Conservation (phyloP, 2,329 filamentous ascomycete genomes). For the Biscogniauxia marginata region DNA sequence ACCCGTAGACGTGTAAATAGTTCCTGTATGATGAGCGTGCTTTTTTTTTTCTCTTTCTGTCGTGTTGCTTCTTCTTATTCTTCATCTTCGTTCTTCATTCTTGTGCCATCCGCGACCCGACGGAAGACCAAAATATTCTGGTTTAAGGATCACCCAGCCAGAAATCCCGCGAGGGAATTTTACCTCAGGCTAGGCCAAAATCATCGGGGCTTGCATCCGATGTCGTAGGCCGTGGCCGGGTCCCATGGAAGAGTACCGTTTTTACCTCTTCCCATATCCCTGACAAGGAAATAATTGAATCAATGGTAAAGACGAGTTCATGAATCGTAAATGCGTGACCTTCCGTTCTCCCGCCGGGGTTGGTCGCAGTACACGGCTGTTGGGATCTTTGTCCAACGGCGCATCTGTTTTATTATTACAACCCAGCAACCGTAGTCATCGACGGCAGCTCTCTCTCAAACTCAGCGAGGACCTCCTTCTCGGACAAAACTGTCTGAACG, state of each 20-base stretch:
- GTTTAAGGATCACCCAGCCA: neutral
- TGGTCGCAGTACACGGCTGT: neutral
- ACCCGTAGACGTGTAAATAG: slow-evolving; percentile 5
- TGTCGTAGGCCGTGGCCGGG: slow-evolving; percentile 12
- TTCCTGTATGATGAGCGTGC: slow-evolving; percentile 2
- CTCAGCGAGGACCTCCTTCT: slow-evolving; percentile 23
- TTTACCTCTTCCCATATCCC: slow-evolving; percentile 22
- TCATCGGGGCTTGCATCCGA: slow-evolving; percentile 15
- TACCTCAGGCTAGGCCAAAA: slow-evolving; percentile 17
- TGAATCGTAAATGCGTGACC: slow-evolving; percentile 29
- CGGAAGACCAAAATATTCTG: neutral
- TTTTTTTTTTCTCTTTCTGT: neutral
- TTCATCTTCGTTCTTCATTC: neutral
- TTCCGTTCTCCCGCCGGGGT: neutral
- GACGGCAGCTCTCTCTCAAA: slow-evolving; percentile 18
- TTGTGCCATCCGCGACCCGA: neutral
- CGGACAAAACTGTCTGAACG: slow-evolving; percentile 10
- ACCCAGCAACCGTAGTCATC: slow-evolving; percentile 20
- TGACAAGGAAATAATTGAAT: slow-evolving; percentile 18
- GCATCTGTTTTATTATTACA: slow-evolving; percentile 7
- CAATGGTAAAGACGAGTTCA: slow-evolving; percentile 19
- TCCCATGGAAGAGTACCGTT: slow-evolving; percentile 25
- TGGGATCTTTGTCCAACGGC: neutral
- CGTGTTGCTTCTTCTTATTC: neutral
- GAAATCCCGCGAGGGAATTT: slow-evolving; percentile 1